phyloP scores from a whole-genome alignment of 345 rosid species.

The Hypericum androsaemum region DNA sequence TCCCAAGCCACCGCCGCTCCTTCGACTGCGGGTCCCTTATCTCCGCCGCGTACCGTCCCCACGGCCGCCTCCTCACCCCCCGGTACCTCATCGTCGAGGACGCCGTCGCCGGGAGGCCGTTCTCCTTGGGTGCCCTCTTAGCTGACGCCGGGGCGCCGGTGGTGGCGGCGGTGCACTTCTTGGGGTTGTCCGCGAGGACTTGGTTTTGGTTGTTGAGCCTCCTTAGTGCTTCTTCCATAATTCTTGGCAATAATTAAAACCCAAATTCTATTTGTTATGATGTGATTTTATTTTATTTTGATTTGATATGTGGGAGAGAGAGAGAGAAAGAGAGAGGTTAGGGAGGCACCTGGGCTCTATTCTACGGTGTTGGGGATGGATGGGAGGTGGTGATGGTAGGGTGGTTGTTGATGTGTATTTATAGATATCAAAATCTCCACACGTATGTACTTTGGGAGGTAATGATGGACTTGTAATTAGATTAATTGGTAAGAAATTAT shows the following conservation, averaged over 20 bases:
- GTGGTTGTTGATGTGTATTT: constrained; percentile 7
- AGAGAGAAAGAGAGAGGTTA: not conserved
- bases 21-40: constrained; percentile 84
- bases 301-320: not conserved
- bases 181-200: constrained; percentile 9
- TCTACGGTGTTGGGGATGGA: too few species aligned
- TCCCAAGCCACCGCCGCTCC: constrained; percentile 94
- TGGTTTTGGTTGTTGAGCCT: constrained; percentile 20
- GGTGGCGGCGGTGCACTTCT: constrained; percentile 16
- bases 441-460: too few species aligned
- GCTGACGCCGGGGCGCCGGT: constrained; percentile 8
- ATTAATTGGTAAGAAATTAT: too few species aligned
- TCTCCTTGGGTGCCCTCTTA: constrained; percentile 31
- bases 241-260: not conserved
- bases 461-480: too few species aligned
- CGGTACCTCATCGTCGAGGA: constrained; percentile 85
- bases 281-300: too few species aligned
- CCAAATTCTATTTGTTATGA: too few species aligned
- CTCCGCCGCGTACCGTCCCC: constrained; percentile 99
- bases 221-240: constrained; percentile 63
- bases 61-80: constrained; percentile 86
- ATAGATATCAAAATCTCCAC: constrained; percentile 8
- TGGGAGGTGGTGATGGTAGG: too few species aligned
- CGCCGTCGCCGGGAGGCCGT: constrained; percentile 15
- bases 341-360: constrained; percentile 9